phyloP scores from a whole-genome alignment of 2,329 filamentous ascomycete species.

The Hypomyces perniciosus region DNA sequence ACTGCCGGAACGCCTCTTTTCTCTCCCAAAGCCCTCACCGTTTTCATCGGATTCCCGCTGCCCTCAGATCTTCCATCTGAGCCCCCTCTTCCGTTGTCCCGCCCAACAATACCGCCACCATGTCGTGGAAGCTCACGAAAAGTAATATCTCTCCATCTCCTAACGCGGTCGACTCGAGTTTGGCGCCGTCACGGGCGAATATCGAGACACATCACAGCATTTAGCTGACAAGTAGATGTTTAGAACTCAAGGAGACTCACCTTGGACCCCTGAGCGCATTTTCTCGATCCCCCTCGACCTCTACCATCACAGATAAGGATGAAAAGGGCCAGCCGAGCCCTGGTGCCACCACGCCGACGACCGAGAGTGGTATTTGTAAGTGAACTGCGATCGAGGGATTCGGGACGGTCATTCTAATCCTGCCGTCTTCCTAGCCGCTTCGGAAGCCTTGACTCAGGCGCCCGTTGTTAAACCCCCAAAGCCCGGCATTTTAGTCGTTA shows the following conservation, averaged over 20 bases:
- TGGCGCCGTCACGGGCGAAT: background rate
- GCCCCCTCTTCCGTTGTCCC: background rate
- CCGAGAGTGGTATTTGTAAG: conserved; percentile 73
- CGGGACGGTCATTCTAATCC: background rate
- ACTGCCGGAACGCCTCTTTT: background rate
- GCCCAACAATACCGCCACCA: conserved; percentile 27
- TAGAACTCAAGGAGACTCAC: conserved; percentile 92
- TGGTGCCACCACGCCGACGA: conserved; percentile 51
- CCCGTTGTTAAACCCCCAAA: conserved; percentile 64
- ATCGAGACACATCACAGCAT: background rate
- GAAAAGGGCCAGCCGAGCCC: conserved; percentile 49
- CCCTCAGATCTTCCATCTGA: background rate
- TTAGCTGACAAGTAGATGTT: conserved; percentile 18
- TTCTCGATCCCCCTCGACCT: conserved; percentile 86
- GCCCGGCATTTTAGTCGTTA: conserved; percentile 94
- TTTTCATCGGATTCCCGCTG: background rate
- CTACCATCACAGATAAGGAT: conserved; percentile 70
- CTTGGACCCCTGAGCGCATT: conserved; percentile 85
- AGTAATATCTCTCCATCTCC: conserved; percentile 30
- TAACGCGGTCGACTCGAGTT: background rate
- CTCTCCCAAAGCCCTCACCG: background rate
- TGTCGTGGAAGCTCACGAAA: conserved; percentile 56
- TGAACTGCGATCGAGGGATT: background rate
- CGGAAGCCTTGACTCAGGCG: conserved; percentile 74
- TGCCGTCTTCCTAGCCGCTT: conserved; percentile 56